A percentile compares a stretch with the other conserved stretches of the same genome.
These are phyloP conservation scores for Mortierella sp. DNA, from an alignment of 371 early-diverging fungal species.

Conservation along the genomic window DNA sequence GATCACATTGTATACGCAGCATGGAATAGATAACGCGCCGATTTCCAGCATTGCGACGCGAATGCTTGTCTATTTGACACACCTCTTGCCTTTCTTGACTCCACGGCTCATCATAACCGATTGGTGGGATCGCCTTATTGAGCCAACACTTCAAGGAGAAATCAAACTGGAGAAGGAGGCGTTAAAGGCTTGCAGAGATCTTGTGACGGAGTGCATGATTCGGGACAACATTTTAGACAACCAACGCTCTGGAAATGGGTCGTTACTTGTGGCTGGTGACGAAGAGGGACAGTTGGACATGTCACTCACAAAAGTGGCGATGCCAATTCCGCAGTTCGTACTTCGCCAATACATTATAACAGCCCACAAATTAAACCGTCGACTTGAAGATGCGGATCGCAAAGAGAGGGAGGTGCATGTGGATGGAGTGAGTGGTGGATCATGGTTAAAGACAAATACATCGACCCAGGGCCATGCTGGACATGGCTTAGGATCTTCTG, in stretches of 20 bases:
- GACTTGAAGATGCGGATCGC: conserved; percentile 22
- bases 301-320: conserved; percentile 19
- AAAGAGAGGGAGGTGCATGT: not conserved
- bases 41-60: conserved; percentile 35
- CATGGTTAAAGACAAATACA: conserved; percentile 19
- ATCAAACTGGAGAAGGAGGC: conserved; percentile 50
- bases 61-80: conserved; percentile 46
- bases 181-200: conserved; percentile 48
- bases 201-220: conserved; percentile 50
- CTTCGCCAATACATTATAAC: conserved; percentile 47
- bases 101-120: conserved; percentile 44
- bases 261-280: conserved; percentile 44
- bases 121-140: conserved; percentile 55
- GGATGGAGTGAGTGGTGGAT: conserved; percentile 11
- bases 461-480: conserved; percentile 30
- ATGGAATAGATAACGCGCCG: conserved; percentile 22
- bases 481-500: conserved; percentile 29
- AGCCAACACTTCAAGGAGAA: conserved; percentile 52
- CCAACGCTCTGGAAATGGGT: conserved; percentile 31
- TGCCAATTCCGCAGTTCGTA: conserved; percentile 50
- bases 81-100: conserved; percentile 47
- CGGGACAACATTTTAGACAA: conserved; percentile 32
- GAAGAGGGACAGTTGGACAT: conserved; percentile 48
- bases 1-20: conserved; percentile 33
- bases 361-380: conserved; percentile 41